Percentiles rank a stretch among this genome's conserved stretches.
phyloP scores from a whole-genome alignment of 352 stramenopile genomes.

The Peronospora belbahrii region DNA sequence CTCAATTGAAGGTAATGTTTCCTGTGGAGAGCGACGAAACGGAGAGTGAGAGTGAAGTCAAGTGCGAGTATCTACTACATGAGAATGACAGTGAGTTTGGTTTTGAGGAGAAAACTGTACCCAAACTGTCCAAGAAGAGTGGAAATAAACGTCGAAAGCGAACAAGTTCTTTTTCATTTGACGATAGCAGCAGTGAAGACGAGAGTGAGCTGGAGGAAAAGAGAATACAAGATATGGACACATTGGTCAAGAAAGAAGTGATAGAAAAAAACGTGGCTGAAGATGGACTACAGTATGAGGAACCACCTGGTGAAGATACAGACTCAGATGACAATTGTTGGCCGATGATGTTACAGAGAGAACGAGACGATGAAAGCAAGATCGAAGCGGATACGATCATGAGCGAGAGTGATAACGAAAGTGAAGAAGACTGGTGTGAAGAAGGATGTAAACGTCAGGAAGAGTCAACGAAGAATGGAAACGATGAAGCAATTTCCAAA shows the following conservation, averaged over 20 bases:
- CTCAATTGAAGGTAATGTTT: conserved; percentile 5
- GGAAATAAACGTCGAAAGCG: no score
- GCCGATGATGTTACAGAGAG: not conserved
- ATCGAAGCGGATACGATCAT: conserved; percentile 8
- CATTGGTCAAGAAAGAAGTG: not conserved
- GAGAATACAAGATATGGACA: not conserved
- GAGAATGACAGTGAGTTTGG: conserved; percentile 13
- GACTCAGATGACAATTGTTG: conserved; percentile 12
- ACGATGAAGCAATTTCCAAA: conserved; percentile 1
- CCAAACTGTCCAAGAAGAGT: no score
- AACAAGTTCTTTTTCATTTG: no score
- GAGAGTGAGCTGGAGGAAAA: conserved; percentile 6
- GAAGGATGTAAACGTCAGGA: conserved; percentile 9
- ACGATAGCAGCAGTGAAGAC: not conserved
- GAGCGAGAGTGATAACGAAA: conserved; percentile 8
- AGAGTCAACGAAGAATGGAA: conserved; percentile 3
- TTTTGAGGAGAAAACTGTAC: no score
- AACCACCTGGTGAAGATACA: conserved; percentile 4
- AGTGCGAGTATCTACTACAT: not conserved
- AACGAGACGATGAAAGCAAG: not conserved
- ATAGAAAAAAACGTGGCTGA: conserved; percentile 1
- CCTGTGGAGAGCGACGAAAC: conserved; percentile 17
- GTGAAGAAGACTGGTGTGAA: conserved; percentile 11
- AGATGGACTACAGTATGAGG: not conserved
- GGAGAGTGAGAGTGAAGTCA: conserved; percentile 18